phyloP scores from a whole-genome alignment of 1,284 basidiomycete genomes.

The Xerocomus amazonicus region DNA sequence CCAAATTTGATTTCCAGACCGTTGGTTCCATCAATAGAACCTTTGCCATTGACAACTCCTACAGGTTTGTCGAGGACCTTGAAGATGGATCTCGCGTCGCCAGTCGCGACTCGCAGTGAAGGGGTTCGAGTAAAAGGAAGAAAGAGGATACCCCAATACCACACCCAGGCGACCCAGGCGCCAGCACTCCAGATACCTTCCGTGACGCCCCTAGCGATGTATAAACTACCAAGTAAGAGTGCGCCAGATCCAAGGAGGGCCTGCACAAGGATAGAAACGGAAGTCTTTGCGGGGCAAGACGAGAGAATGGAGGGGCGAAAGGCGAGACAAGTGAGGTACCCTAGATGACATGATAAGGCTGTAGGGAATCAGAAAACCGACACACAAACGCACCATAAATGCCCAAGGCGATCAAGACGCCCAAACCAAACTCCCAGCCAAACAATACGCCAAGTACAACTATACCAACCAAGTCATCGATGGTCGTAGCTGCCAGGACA shows the following conservation, averaged over 20 bases:
- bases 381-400: constrained; percentile 55
- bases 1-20: constrained; percentile 84
- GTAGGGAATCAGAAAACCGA: background rate
- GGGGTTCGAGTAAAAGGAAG: constrained; percentile 24
- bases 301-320: constrained; percentile 9
- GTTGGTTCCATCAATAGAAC: constrained; percentile 68
- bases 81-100: constrained; percentile 42
- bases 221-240: constrained; percentile 65
- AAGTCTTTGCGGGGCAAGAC: background rate
- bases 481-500: constrained; percentile 75
- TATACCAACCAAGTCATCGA: constrained; percentile 72
- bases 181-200: constrained; percentile 30
- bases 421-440: constrained; percentile 64
- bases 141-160: constrained; percentile 31
- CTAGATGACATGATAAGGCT: constrained; percentile 2
- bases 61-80: constrained; percentile 73
- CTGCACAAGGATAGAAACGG: constrained; percentile 74
- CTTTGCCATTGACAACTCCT: constrained; percentile 80
- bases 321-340: constrained; percentile 16
- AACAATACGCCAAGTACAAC: constrained; percentile 62
- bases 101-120: constrained; percentile 16
- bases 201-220: constrained; percentile 29
- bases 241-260: constrained; percentile 77
- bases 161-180: constrained; percentile 29
- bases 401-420: constrained; percentile 75